Evolutionary conservation across 2,329 filamentous ascomycete genomes (phyloP), one percentile per base, ranked within the genome.

Genomic region (Camptophora hylomeconis): DNA sequence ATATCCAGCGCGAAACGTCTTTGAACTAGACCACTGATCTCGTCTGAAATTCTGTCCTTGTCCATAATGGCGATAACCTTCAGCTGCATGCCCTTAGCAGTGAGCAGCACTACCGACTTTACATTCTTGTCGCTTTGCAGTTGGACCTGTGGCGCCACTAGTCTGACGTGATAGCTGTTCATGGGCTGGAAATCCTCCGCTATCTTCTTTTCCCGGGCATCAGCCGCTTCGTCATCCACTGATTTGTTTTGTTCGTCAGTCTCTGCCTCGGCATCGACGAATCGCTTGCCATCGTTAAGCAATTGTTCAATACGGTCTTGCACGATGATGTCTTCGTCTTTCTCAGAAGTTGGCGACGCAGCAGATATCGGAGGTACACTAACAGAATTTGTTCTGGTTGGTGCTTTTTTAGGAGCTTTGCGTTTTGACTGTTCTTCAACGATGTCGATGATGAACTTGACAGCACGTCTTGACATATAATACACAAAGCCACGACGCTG

Each of bases 61-160:
- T 98, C 89, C 80, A 95, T 93, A 45, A 98, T 87, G 41, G 94
- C 87, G 12, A 98, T 72, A 7, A 98, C 80, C 59, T 95, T 95
- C 32, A 95, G 71, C 53, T 95, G 86, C 84, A 98, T 98, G 30
- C 86, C 83, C 55, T 95, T 95, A 16, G 86, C 84, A 3, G 87
- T 89, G 25, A 95, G 76, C n/a, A 99, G 65, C 4, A 94, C 80
- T n/a, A 92, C 89, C 33, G 92, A 80, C 53, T 92, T 93, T 37
- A 78, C 79, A 53, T 98, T 95, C 65, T 94, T 95, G 49, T 98
- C 89, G 51, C 89, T 95, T 50, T 98, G 87, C 24, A 99, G 67
- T 52, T 99, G 89, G 35, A 99, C 94, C 52, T 99, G 89, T 9
- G 89, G 89, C 5, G 87, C 89, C 45, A 98, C 94, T 21, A 99